Evolutionary conservation across 2,329 filamentous ascomycete species (phyloP), one percentile per base, ranked within the genome.

Genomic region (Alternaria ventricosa): DNA sequence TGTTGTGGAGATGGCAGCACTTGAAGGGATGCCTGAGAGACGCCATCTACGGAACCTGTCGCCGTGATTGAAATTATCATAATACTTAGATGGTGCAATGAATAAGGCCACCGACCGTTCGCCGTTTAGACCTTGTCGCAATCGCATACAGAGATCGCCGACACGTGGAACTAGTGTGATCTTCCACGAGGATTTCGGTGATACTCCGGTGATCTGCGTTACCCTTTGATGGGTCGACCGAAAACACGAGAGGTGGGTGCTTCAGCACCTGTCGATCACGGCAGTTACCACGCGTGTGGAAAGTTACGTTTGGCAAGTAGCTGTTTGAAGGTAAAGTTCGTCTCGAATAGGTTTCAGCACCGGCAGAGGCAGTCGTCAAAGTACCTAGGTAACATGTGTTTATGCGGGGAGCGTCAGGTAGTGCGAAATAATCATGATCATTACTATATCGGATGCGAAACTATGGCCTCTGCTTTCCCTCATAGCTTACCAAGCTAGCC

Each of bases 401-500:
- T 2, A 5, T 23, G 15, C 20, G 49, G 36, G 10, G 49, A 53
- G 6, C 6, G 49, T 53, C 20, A 41, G 49, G 20, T 46, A 2
- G n/a, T 27, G 10, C 25, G 1, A 55, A 23, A n/a, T 46, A 20
- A 15, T 46, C 23, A 28, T 55, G n/a, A 23, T 46, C 20, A 55
- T 55, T 55, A 55, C 49, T 55, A 46, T 22, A 22, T 46, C 15
- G 23, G 18, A 55, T 44, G 36, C 25, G n/a, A n/a, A 13, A 13
- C 23, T 57, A 60, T 47, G 27, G 23, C 33, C 27, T 60, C 22
- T 25, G 33, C 15, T 57, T 58, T 12, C 61, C 55, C 55, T 67
- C 43, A 23, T 68, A 55, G 47, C 60, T 64, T 23, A 71, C 68
- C 22, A 72, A 46, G 46, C 70, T 72, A 27, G 60, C 59, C 45